A percentile compares a stretch with the other conserved stretches of the same genome.
Evolutionary conservation across 192 early-diverging fungal species (phyloP).

Genomic region (Coemansia sp.): DNA sequence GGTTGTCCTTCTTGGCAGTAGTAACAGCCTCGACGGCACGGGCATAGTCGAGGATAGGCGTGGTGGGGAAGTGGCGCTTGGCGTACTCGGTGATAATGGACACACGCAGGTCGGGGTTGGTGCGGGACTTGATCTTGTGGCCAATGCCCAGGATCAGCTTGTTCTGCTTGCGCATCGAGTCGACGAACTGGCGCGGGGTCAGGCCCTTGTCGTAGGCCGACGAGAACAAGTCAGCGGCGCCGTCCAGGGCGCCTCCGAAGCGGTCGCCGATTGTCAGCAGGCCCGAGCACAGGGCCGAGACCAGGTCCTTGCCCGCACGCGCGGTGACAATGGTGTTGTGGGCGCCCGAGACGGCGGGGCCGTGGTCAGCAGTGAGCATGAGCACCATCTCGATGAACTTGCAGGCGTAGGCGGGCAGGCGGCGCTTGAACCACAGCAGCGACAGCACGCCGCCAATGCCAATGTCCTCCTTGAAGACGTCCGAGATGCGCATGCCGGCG

Average conservation of each 20-base stretch:
- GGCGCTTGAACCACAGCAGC: slow-evolving; percentile 98
- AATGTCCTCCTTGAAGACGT: slow-evolving; percentile 98
- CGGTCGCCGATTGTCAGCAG: slow-evolving; percentile 97
- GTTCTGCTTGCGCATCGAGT: slow-evolving; percentile 93
- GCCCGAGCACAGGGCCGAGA: slow-evolving; percentile 93
- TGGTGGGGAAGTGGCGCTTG: slow-evolving; percentile 80
- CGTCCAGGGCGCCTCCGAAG: slow-evolving; percentile 97
- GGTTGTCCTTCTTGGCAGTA: slow-evolving; percentile 97
- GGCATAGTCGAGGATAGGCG: slow-evolving; percentile 92
- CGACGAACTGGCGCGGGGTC: slow-evolving; percentile 93
- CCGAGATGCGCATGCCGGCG: slow-evolving; percentile 97
- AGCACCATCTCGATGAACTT: slow-evolving; percentile 99
- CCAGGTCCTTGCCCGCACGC: slow-evolving; percentile 96
- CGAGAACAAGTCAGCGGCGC: slow-evolving; percentile 91
- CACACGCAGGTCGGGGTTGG: slow-evolving; percentile 98
- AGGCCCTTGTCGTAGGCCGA: slow-evolving; percentile 91
- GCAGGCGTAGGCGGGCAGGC: slow-evolving; percentile 91
- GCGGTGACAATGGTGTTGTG: slow-evolving; percentile 91
- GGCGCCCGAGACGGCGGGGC: slow-evolving; percentile 95
- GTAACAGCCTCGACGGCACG: slow-evolving; percentile 94
- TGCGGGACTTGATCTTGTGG: slow-evolving; percentile 99
- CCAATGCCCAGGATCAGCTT: slow-evolving; percentile 98
- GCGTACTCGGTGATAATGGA: slow-evolving; percentile 95
- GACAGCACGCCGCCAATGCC: slow-evolving; percentile 97
- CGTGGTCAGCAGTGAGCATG: slow-evolving; percentile 99